phyloP scores from a whole-genome alignment of 2,329 filamentous ascomycete species.

The Pseudogymnoascus pannorum region DNA sequence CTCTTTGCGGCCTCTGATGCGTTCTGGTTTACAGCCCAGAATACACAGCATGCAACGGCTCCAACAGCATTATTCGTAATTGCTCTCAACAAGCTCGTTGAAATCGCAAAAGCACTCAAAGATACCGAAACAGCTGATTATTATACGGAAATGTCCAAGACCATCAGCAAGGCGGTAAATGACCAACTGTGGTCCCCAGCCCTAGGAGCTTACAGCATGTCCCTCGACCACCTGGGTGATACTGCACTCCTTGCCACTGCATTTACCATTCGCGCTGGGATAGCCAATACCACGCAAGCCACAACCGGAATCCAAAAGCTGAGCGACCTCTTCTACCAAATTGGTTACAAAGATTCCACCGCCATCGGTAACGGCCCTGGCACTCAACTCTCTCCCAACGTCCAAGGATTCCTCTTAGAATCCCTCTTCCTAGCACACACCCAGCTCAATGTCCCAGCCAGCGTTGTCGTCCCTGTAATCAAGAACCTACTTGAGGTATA shows the following conservation, averaged over 20 bases:
- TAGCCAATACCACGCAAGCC: constrained; percentile 29
- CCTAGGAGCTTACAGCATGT: constrained; percentile 29
- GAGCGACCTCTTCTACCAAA: constrained; percentile 25
- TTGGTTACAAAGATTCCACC: constrained; percentile 32
- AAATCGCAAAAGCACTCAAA: constrained; percentile 27
- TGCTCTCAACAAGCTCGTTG: constrained; percentile 23
- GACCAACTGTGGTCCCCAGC: constrained; percentile 28
- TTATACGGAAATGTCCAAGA: constrained; percentile 21
- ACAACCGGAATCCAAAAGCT: constrained; percentile 27
- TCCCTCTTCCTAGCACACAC: constrained; percentile 28
- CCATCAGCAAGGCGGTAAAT: constrained; percentile 26
- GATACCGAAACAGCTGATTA: constrained; percentile 22
- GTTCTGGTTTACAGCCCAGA: not conserved
- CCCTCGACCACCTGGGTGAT: constrained; percentile 22
- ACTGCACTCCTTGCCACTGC: constrained; percentile 29
- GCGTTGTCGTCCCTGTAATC: not conserved
- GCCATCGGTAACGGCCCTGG: constrained; percentile 15
- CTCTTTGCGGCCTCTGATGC: not conserved
- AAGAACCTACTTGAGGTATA: constrained; percentile 31
- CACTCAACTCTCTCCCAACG: constrained; percentile 38
- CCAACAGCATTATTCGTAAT: constrained; percentile 3
- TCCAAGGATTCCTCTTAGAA: constrained; percentile 37
- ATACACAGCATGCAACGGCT: not conserved
- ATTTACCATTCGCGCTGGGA: constrained; percentile 30
- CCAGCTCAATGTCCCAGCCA: constrained; percentile 19